phyloP scores from a whole-genome alignment of 257 asterid species.

The Solanum pinnatisectum region DNA sequence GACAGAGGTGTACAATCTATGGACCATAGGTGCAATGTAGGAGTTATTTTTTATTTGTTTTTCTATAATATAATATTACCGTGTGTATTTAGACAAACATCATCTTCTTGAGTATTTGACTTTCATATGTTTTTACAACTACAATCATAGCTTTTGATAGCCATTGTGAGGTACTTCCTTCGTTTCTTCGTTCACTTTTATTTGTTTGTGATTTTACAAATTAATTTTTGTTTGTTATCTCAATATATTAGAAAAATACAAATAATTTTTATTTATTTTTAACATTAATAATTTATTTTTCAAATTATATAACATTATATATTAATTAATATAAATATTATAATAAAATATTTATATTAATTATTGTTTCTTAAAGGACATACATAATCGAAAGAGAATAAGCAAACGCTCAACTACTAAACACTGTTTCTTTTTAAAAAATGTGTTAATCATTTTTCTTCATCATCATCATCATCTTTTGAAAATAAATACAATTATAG shows the following conservation, averaged over 20 bases:
- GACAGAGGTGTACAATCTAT: not conserved
- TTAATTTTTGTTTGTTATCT: too few species aligned
- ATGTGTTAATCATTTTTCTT: not conserved
- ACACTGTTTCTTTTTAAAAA: not conserved
- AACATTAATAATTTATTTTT: too few species aligned
- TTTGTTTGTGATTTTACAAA: not conserved
- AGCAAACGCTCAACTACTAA: not conserved
- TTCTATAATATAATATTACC: not conserved
- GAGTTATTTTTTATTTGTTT: not conserved
- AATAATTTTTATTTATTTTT: too few species aligned
- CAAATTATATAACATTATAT: too few species aligned
- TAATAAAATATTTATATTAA: too few species aligned
- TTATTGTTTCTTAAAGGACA: too few species aligned
- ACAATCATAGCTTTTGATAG: not conserved
- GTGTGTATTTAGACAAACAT: not conserved
- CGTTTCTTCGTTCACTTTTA: too few species aligned
- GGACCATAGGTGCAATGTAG: not conserved
- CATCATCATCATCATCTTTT: not conserved
- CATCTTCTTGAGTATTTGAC: not conserved
- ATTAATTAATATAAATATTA: too few species aligned
- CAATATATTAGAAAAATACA: too few species aligned
- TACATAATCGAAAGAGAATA: rapidly evolving
- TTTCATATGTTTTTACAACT: not conserved
- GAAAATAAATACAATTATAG: not conserved
- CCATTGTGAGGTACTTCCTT: not conserved